phyloP scores from a whole-genome alignment of 1,139 yeast species.

The Taiozyma sp. region DNA sequence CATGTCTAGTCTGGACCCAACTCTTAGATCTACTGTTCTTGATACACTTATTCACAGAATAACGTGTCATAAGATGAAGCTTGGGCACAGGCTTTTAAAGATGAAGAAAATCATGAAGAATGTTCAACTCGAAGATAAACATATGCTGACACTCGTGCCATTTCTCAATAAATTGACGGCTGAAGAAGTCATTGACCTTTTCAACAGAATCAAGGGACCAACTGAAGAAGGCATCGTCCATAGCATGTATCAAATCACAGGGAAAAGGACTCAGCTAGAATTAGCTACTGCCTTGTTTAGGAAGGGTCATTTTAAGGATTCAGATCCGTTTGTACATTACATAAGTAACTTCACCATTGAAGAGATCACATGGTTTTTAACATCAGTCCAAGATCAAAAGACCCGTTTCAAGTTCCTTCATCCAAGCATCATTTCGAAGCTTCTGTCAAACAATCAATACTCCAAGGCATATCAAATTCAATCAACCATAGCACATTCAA shows the following conservation, averaged over 20 bases:
- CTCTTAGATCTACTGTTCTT: slow-evolving; percentile 3
- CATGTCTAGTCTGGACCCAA: background rate
- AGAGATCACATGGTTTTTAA: background rate
- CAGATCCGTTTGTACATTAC: background rate
- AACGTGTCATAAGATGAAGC: background rate
- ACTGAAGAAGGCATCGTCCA: slow-evolving; percentile 1
- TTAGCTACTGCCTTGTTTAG: background rate
- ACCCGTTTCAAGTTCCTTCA: background rate
- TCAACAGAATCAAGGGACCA: background rate
- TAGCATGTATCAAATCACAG: background rate
- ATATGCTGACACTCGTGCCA: slow-evolving; percentile 2
- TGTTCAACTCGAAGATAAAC: slow-evolving; percentile 4
- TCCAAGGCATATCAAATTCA: background rate
- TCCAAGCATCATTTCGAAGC: background rate
- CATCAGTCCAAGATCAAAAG: background rate
- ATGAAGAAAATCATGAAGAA: slow-evolving; percentile 4
- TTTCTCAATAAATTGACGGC: slow-evolving; percentile 1
- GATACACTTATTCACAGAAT: slow-evolving; percentile 4
- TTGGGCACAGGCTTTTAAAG: slow-evolving; percentile 2
- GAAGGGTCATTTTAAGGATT: background rate
- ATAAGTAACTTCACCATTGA: background rate
- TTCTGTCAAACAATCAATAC: background rate
- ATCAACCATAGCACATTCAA: background rate
- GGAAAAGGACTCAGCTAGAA: background rate
- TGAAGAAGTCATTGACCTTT: slow-evolving; percentile 1